Percentiles rank a stretch among this genome's conserved stretches.
These are phyloP conservation scores for Scenedesmus sp. DNA, from an alignment of 163 green algal species.

Conservation along the genomic window DNA sequence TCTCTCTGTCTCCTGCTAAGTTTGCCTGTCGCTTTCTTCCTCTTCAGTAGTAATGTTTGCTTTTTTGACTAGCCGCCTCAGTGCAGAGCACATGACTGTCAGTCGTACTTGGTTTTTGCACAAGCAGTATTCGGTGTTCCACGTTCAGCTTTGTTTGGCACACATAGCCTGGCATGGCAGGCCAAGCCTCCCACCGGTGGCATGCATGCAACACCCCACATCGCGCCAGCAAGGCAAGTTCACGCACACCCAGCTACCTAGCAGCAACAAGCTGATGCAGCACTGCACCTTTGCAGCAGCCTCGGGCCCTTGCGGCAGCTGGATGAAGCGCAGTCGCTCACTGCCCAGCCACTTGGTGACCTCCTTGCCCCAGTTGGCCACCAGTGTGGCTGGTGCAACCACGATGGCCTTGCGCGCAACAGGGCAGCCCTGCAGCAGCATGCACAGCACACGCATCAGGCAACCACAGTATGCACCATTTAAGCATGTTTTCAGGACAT, in stretches of 20 bases:
- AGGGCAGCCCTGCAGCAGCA: conserved; percentile 61
- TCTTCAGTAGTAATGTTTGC: too few species aligned
- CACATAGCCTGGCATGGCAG: too few species aligned
- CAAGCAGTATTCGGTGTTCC: too few species aligned
- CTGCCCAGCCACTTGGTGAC: conserved; percentile 92
- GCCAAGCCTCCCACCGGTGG: too few species aligned
- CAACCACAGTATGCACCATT: not conserved
- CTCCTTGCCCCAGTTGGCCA: conserved; percentile 84
- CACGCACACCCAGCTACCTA: not conserved
- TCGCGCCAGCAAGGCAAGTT: too few species aligned
- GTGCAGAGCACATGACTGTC: too few species aligned
- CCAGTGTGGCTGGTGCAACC: conserved; percentile 86
- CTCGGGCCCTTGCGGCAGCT: conserved; percentile 24
- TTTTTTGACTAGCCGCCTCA: too few species aligned
- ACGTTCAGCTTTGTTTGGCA: too few species aligned
- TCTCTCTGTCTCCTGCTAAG: too few species aligned
- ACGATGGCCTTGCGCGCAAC: conserved; percentile 80
- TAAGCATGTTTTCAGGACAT: not conserved
- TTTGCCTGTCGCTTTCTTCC: too few species aligned
- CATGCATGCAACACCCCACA: not conserved
- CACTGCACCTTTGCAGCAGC: not conserved
- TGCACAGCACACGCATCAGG: not conserved
- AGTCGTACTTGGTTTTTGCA: too few species aligned
- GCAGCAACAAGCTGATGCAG: not conserved
- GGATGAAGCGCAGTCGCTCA: conserved; percentile 80